A percentile compares a stretch with the other conserved stretches of the same genome.
Evolutionary conservation across 2,329 filamentous ascomycete genomes (phyloP).

Genomic region (Sarocladium kiliense): DNA sequence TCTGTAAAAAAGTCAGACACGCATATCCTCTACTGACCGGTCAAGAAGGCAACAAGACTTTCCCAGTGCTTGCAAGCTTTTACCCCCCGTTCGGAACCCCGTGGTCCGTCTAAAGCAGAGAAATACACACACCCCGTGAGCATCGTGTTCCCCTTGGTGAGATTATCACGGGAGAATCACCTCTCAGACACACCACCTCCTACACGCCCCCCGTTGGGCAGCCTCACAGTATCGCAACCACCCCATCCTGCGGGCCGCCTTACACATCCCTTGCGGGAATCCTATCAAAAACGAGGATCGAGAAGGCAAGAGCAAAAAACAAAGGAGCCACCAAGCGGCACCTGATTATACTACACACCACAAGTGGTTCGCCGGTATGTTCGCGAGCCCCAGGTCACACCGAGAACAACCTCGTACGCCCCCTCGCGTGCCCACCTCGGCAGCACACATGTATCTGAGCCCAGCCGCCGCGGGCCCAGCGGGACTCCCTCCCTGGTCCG

Average conservation of each 20-base stretch:
- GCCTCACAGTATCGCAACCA: constrained; percentile 7
- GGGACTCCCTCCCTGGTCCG: background rate
- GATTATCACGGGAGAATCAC: background rate
- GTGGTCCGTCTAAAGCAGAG: background rate
- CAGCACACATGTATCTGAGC: constrained; percentile 3
- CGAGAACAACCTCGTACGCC: constrained; percentile 7
- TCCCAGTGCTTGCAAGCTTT: background rate
- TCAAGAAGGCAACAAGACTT: background rate
- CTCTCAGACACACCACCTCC: background rate
- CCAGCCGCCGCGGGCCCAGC: constrained; percentile 5
- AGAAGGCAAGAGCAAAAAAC: background rate
- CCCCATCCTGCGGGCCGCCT: constrained; percentile 5
- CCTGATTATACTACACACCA: constrained; percentile 6
- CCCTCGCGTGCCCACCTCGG: constrained; percentile 4
- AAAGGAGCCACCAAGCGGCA: constrained; percentile 2
- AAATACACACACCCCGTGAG: background rate
- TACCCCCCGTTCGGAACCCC: background rate
- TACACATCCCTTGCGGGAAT: background rate
- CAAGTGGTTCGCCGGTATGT: constrained; percentile 7
- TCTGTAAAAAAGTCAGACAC: background rate
- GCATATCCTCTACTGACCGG: background rate
- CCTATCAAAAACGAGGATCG: constrained; percentile 1
- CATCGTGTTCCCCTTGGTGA: background rate
- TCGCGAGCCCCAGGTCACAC: constrained; percentile 9
- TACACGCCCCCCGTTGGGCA: constrained; percentile 7